phyloP scores from a whole-genome alignment of 441 rosid genomes.

The Pelargonium australe region DNA sequence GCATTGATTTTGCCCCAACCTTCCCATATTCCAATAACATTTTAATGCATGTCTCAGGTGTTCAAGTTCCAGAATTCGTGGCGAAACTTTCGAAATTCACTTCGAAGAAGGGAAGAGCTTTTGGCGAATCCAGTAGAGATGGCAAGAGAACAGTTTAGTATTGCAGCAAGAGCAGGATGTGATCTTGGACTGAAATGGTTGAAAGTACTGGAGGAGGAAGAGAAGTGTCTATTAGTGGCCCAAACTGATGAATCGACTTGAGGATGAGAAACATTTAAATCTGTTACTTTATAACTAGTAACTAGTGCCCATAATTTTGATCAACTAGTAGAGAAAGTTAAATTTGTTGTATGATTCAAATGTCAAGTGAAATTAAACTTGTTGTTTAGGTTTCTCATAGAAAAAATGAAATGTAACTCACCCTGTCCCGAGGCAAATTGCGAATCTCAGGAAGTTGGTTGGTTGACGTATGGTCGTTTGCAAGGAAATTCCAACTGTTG shows the following conservation, averaged over 20 bases:
- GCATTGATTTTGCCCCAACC: background rate
- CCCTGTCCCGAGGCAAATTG: no score
- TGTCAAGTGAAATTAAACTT: no score
- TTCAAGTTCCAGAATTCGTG: conserved; percentile 53
- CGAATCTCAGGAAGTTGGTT: no score
- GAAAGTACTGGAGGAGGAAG: conserved; percentile 71
- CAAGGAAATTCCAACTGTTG: no score
- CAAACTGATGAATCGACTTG: background rate
- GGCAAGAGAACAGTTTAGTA: conserved; percentile 68
- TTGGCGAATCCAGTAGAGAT: conserved; percentile 38
- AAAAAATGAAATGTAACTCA: no score
- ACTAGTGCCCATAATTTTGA: no score
- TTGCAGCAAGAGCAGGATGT: conserved; percentile 70
- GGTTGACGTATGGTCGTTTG: no score
- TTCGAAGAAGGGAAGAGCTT: conserved; percentile 30
- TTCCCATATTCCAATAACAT: background rate
- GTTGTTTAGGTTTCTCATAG: no score
- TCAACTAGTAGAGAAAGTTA: no score
- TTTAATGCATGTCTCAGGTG: conserved; percentile 40
- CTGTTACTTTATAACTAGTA: no score
- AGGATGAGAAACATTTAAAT: background rate
- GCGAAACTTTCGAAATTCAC: conserved; percentile 31
- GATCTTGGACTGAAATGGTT: conserved; percentile 81
- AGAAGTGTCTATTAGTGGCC: conserved; percentile 34
- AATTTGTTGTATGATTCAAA: no score